Percentiles rank a stretch among this genome's conserved stretches.
These are phyloP conservation scores for Arthrocladium fulminans DNA, from an alignment of 2,329 filamentous ascomycete genomes.

Conservation along the genomic window DNA sequence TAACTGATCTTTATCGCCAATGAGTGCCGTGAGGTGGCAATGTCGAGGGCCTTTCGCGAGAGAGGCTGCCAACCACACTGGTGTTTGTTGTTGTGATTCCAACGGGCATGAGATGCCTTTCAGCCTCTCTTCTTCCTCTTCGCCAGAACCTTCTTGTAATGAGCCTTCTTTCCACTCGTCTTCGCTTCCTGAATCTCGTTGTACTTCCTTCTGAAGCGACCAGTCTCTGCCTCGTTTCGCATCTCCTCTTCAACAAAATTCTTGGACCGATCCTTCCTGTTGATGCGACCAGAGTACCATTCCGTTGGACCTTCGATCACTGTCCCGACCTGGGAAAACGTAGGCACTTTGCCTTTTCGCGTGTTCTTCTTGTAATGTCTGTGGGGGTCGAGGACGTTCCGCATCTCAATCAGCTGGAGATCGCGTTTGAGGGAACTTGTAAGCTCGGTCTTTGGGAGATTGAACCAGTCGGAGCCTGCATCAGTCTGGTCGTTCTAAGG, in stretches of 20 bases:
- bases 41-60: too few species aligned
- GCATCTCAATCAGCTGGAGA: slow-evolving; percentile 80
- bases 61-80: too few species aligned
- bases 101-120: not conserved
- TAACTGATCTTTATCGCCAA: too few species aligned
- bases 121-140: slow-evolving; percentile 35
- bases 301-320: slow-evolving; percentile 84
- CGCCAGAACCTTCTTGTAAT: slow-evolving; percentile 71
- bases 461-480: slow-evolving; percentile 76
- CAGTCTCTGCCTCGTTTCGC: slow-evolving; percentile 53
- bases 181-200: slow-evolving; percentile 73
- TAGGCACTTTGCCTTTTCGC: slow-evolving; percentile 59
- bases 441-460: slow-evolving; percentile 73
- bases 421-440: slow-evolving; percentile 83
- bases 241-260: slow-evolving; percentile 82
- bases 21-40: too few species aligned
- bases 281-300: slow-evolving; percentile 69
- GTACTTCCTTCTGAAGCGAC: slow-evolving; percentile 81
- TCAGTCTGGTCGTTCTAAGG: slow-evolving; percentile 49
- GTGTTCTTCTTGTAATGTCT: slow-evolving; percentile 79
- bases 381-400: slow-evolving; percentile 79
- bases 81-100: not conserved
- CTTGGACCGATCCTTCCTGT: slow-evolving; percentile 77
- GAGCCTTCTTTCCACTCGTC: slow-evolving; percentile 76
- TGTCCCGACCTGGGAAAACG: slow-evolving; percentile 81